Base-by-base conservation (phyloP, 495 filamentous ascomycete genomes). In the Neurospora terricola region DNA sequence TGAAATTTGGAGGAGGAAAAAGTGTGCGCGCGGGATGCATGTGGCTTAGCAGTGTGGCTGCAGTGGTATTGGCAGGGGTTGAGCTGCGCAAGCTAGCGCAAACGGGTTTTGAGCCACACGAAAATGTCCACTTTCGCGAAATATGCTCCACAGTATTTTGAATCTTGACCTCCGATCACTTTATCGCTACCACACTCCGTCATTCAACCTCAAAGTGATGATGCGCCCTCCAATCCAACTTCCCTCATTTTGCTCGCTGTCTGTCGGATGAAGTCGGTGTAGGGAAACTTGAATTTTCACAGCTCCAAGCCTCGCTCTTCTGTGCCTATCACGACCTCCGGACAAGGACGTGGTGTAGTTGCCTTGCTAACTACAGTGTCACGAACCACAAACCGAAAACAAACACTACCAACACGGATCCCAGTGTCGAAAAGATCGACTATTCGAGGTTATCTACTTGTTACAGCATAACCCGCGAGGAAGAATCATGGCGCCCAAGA, bases 21-120 rank as follows among this genome's bases (percentile, higher is more conserved):
- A 77, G 75, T 77, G 76, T 77, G 75, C 74, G 78, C 45, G 78
- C 71, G 73, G 76, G 72, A 70, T 62, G 4, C 37, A 11, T 74
- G 74, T 54, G 76, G 74, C 72, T 72, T 66, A 16, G 54, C 14
- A 6, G 12, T 66, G 54, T 66, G 54, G 54, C 54, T 70, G 38
- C 11, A 3, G 54, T 66, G 12, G 38, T 48, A 70, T n/a, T 70
- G 27, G 27, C 70, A 34, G 39, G 71, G 72, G 30, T 72, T 73
- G 72, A 66, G 54, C 27, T 66, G 54, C 54, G 54, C 54, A 62
- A 62, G 16, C 12, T 8, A 16, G 27, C 14, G 54, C 27, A 27
- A 66, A 18, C 23, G 54, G 30, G 54, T 27, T 66, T 34, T 66
- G 30, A 66, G 27, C 54, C 54, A 66, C 54, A 66, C 54, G 27